Conservation (phyloP, 805 yeast species). For the Metschnikowia cerradonensis region DNA sequence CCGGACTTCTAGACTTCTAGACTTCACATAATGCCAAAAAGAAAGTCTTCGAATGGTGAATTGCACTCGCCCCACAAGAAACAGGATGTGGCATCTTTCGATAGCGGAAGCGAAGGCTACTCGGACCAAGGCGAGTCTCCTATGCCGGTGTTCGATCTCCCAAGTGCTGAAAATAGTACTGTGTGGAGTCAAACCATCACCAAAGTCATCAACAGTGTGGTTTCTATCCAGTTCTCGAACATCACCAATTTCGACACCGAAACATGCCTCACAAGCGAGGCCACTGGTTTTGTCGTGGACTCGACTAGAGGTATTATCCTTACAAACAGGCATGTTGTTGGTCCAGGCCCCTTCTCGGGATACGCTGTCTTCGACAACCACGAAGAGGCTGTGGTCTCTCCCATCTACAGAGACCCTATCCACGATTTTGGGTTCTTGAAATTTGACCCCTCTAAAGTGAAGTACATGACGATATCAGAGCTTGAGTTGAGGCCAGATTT, state of each 20-base stretch:
- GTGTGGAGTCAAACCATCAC: constrained; percentile 79
- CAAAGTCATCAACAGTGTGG: constrained; percentile 78
- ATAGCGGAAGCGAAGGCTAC: constrained; percentile 13
- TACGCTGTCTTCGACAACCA: constrained; percentile 91
- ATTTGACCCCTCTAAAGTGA: constrained; percentile 67
- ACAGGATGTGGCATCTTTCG: constrained; percentile 8
- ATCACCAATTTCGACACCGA: constrained; percentile 88
- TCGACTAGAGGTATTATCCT: constrained; percentile 74
- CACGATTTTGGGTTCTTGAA: constrained; percentile 90
- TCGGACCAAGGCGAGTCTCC: constrained; percentile 6
- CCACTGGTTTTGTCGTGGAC: constrained; percentile 95
- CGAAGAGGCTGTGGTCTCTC: constrained; percentile 83
- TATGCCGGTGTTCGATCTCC: constrained; percentile 13
- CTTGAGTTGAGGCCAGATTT: constrained; percentile 71
- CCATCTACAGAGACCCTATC: constrained; percentile 88
- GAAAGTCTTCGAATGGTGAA: constrained; percentile 14
- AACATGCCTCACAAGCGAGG: constrained; percentile 73
- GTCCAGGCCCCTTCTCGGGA: constrained; percentile 91
- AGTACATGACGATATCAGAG: constrained; percentile 68
- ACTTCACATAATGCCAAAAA: constrained; percentile 7
- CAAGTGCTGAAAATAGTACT: constrained; percentile 18
- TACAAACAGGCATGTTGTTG: constrained; percentile 93
- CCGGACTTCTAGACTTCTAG: background rate
- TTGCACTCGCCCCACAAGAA: constrained; percentile 11
- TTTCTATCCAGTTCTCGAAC: constrained; percentile 83